These are phyloP conservation scores for Hypoxylon sp. DNA, from an alignment of 2,329 filamentous ascomycete genomes.

Conservation along the genomic window DNA sequence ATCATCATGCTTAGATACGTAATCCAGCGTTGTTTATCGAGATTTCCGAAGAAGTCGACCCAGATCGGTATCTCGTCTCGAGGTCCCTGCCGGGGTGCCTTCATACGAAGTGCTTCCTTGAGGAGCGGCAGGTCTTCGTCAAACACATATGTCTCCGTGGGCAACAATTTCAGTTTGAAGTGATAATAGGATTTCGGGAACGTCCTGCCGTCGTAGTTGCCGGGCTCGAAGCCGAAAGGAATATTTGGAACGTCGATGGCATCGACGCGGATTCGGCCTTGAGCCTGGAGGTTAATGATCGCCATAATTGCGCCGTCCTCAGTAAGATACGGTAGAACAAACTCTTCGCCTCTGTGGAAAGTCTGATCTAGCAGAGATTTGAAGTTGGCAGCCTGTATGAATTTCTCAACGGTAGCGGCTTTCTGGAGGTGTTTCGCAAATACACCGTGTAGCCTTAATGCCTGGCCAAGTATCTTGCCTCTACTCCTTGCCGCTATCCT, in stretches of 20 bases:
- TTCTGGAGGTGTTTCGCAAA: constrained; percentile 72
- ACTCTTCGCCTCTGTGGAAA: constrained; percentile 59
- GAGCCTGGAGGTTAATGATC: constrained; percentile 74
- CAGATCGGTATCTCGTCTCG: constrained; percentile 75
- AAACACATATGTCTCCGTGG: constrained; percentile 71
- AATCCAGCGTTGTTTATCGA: constrained; percentile 74
- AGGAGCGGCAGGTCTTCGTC: constrained; percentile 65
- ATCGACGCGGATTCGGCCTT: constrained; percentile 68
- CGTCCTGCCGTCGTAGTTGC: constrained; percentile 78
- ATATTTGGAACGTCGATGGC: constrained; percentile 71
- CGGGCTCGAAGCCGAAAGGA: constrained; percentile 78
- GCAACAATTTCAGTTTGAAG: constrained; percentile 73
- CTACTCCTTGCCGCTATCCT: constrained; percentile 73
- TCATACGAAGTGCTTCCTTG: constrained; percentile 53
- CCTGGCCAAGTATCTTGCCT: constrained; percentile 70
- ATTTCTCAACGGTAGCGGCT: constrained; percentile 67
- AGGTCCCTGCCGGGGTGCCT: constrained; percentile 61
- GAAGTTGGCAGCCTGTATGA: constrained; percentile 70
- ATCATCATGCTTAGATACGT: constrained; percentile 74
- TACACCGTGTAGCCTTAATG: constrained; percentile 73
- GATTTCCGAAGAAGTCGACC: constrained; percentile 76
- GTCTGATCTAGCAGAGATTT: constrained; percentile 72
- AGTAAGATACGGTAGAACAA: constrained; percentile 58
- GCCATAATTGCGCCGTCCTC: constrained; percentile 77
- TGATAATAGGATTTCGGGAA: constrained; percentile 76